phyloP scores from a whole-genome alignment of 345 rosid genomes.

The Corymbia maculata region DNA sequence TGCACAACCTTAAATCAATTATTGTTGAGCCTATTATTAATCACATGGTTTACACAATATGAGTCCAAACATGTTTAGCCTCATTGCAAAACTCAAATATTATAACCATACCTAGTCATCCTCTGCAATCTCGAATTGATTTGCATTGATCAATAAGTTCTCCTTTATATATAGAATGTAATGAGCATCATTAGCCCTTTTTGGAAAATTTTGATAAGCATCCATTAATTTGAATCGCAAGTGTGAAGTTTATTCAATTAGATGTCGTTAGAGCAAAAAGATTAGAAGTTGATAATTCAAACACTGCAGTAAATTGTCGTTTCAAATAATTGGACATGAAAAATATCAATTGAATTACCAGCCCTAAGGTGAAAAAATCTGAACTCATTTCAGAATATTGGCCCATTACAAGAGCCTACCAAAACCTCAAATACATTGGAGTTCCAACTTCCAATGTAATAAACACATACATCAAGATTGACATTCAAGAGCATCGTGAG shows the following conservation, averaged over 20 bases:
- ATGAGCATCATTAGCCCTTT: not conserved
- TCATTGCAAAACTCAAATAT: not conserved
- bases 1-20: not conserved
- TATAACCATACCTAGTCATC: not conserved
- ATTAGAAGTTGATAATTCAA: no score
- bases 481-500: no score
- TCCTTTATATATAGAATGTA: not conserved
- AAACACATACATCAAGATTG: not conserved
- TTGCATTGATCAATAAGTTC: not conserved
- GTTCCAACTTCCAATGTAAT: not conserved
- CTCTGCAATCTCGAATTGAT: not conserved
- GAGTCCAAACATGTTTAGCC: not conserved
- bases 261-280: no score
- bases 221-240: not conserved
- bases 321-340: not conserved
- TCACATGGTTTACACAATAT: not conserved
- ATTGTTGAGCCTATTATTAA: rapidly evolving
- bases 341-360: not conserved
- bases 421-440: not conserved
- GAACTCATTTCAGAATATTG: not conserved
- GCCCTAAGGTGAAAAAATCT: not conserved
- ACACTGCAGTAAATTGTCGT: not conserved
- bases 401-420: not conserved
- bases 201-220: not conserved
- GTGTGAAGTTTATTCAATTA: no score